Conservation (phyloP, 805 yeast genomes). For the Sungouiozyma ichnusensis region DNA sequence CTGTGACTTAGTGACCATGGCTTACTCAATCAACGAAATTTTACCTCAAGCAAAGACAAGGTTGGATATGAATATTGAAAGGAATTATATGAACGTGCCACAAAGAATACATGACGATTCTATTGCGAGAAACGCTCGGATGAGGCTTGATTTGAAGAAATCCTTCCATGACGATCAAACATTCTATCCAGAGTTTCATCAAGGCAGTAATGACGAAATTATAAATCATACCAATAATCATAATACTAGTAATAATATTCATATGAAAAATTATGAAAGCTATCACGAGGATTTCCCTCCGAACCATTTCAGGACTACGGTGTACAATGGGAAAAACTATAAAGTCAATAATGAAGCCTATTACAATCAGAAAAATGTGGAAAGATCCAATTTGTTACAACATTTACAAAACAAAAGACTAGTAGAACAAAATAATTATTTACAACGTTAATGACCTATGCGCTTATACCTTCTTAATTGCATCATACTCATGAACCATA, state of each 20-base stretch:
- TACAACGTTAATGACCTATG: neutral
- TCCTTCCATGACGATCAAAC: conserved; percentile 22
- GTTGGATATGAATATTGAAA: neutral
- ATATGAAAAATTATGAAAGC: conserved; percentile 1
- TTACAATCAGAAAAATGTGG: neutral
- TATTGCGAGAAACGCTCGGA: conserved; percentile 18
- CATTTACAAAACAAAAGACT: neutral
- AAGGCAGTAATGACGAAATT: conserved; percentile 1
- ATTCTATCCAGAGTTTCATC: conserved; percentile 19
- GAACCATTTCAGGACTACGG: neutral
- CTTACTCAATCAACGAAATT: neutral
- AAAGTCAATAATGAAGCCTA: neutral
- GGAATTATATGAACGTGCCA: neutral
- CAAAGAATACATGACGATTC: conserved; percentile 13
- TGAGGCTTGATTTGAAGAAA: conserved; percentile 19
- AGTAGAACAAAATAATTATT: neutral
- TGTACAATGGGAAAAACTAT: neutral
- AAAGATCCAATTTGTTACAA: neutral
- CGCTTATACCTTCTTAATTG: neutral
- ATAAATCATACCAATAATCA: conserved; percentile 1
- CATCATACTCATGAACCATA: neutral
- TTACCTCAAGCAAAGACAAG: neutral
- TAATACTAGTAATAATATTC: conserved; percentile 7
- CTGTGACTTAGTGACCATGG: too few species aligned
- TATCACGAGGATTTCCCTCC: neutral